phyloP scores from a whole-genome alignment of 1,139 yeast genomes.

The Zygoascus meyerae region DNA sequence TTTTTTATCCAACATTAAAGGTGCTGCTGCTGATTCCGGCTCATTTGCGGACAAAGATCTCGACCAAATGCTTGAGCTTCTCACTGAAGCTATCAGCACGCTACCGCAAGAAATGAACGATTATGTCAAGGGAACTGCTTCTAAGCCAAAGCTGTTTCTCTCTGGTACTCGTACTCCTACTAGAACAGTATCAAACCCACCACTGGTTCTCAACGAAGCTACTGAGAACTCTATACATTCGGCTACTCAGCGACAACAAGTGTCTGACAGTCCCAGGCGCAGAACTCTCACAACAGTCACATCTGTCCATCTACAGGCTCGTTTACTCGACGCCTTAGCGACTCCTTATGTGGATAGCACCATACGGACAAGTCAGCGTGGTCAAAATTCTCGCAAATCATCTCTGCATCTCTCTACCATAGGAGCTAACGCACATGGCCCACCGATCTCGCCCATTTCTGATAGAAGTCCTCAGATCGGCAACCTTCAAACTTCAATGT shows the following conservation, averaged over 20 bases:
- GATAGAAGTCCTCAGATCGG: background rate
- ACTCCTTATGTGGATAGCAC: constrained; percentile 28
- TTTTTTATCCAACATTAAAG: constrained; percentile 22
- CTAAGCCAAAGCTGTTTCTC: background rate
- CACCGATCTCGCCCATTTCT: constrained; percentile 3
- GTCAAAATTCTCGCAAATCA: background rate
- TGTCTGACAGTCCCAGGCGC: constrained; percentile 7
- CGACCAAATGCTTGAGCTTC: constrained; percentile 10
- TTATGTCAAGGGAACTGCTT: background rate
- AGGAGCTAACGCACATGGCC: constrained; percentile 2
- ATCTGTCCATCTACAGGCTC: constrained; percentile 31
- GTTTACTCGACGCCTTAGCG: constrained; percentile 29
- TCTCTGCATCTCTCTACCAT: background rate
- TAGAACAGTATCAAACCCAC: constrained; percentile 30
- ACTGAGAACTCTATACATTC: background rate
- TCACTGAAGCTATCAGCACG: constrained; percentile 7
- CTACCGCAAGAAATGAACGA: constrained; percentile 1
- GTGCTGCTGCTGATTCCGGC: constrained; percentile 8
- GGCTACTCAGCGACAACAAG: background rate
- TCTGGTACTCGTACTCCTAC: constrained; percentile 30
- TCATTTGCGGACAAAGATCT: constrained; percentile 1
- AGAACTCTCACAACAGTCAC: constrained; percentile 22
- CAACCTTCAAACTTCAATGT: constrained; percentile 19
- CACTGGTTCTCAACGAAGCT: constrained; percentile 21
- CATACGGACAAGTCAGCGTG: background rate